Evolutionary conservation across 331 rosid genomes (phyloP).

Genomic region (Pyrus hybrid): DNA sequence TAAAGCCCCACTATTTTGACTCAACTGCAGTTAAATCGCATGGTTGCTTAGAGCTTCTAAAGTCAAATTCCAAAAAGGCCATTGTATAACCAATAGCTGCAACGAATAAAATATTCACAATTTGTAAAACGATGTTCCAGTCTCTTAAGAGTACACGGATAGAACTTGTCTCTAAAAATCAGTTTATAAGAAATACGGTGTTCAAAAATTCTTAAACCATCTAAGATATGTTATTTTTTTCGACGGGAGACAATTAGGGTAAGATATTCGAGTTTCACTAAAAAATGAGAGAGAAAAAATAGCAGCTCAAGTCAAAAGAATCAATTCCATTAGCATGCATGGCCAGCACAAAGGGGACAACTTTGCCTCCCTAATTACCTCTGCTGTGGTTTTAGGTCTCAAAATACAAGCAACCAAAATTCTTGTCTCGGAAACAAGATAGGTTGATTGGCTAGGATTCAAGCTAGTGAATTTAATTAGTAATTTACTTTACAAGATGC

Average conservation of each 20-base stretch:
- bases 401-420: background rate
- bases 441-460: background rate
- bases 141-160: no score
- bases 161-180: no score
- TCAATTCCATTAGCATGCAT: background rate
- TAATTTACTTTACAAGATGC: background rate
- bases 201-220: no score
- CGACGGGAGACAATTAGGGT: background rate
- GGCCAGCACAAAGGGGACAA: background rate
- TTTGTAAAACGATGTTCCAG: no score
- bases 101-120: no score
- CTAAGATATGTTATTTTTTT: no score
- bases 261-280: background rate
- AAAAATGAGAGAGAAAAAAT: background rate
- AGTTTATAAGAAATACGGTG: no score
- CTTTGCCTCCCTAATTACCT: constrained; percentile 4
- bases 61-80: background rate
- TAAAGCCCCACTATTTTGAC: background rate
- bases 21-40: background rate
- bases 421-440: background rate
- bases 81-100: background rate
- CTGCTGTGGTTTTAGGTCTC: background rate
- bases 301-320: no score
- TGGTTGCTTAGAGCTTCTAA: background rate
- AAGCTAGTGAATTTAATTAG: background rate